These are phyloP conservation scores for Haplosporangium sp. DNA, from an alignment of 371 early-diverging fungal species.

Conservation along the genomic window DNA sequence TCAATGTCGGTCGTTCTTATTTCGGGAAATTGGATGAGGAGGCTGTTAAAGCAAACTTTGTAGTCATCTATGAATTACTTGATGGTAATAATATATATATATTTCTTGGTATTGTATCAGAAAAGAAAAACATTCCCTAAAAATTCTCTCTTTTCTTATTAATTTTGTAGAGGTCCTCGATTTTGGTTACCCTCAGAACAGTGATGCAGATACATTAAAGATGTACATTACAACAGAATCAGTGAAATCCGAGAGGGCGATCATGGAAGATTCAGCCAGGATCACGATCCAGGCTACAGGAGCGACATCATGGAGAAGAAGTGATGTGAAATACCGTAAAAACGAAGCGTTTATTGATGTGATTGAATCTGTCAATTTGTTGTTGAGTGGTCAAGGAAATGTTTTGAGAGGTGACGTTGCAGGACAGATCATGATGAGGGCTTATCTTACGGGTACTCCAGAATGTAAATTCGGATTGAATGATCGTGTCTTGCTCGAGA, in stretches of 20 bases:
- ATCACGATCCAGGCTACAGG: conserved; percentile 94
- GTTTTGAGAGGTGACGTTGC: conserved; percentile 64
- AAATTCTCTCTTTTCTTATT: neutral
- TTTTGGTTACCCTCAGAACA: conserved; percentile 93
- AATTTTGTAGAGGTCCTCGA: conserved; percentile 82
- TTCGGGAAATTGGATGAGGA: conserved; percentile 93
- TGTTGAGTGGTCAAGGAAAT: conserved; percentile 85
- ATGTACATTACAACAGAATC: conserved; percentile 92
- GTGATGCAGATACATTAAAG: conserved; percentile 89
- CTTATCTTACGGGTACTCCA: conserved; percentile 81
- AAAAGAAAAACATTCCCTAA: neutral
- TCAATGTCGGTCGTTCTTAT: conserved; percentile 81
- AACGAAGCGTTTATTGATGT: conserved; percentile 94
- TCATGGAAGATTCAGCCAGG: conserved; percentile 76
- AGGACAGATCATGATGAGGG: conserved; percentile 84
- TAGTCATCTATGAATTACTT: conserved; percentile 89
- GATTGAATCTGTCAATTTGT: conserved; percentile 87
- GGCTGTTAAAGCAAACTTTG: conserved; percentile 91
- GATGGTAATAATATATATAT: conserved; percentile 71
- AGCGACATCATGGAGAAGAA: conserved; percentile 89
- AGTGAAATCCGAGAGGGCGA: conserved; percentile 82
- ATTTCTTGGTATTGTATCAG: neutral
- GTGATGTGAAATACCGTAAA: conserved; percentile 90
- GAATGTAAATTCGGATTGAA: conserved; percentile 88
- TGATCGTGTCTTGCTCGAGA: conserved; percentile 83